Percentiles rank a stretch among this genome's conserved stretches.
Evolutionary conservation across 768 basidiomycete genomes (phyloP).

Genomic region (Ephemerocybe angulata): DNA sequence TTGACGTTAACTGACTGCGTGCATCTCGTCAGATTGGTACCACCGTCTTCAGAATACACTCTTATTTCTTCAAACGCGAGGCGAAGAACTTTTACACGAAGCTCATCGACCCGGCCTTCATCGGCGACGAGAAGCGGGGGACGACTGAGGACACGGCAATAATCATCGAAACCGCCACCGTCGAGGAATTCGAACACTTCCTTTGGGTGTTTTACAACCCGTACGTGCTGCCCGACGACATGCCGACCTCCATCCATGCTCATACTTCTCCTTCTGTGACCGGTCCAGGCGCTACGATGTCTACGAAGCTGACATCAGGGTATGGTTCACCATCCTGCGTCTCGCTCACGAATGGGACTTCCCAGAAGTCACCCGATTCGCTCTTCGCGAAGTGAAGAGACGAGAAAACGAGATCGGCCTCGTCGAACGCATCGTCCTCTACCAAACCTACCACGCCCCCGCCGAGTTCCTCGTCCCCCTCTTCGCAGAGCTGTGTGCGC

Average conservation of each 20-base stretch:
- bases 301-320: constrained; percentile 45
- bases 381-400: constrained; percentile 55
- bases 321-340: constrained; percentile 57
- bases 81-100: constrained; percentile 40
- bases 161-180: constrained; percentile 38
- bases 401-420: constrained; percentile 10
- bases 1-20: neutral
- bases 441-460: constrained; percentile 50
- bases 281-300: constrained; percentile 53
- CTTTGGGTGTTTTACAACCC: constrained; percentile 63
- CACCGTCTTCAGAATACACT: constrained; percentile 47
- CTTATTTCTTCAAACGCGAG: constrained; percentile 52
- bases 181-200: constrained; percentile 50
- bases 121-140: constrained; percentile 27
- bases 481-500: constrained; percentile 51
- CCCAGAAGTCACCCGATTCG: constrained; percentile 50
- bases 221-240: constrained; percentile 36
- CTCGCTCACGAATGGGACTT: constrained; percentile 60
- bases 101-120: constrained; percentile 22
- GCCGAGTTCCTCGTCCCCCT: constrained; percentile 47
- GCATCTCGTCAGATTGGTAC: constrained; percentile 44
- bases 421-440: constrained; percentile 40
- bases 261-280: neutral
- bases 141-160: constrained; percentile 33
- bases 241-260: constrained; percentile 11